A percentile compares a stretch with the other conserved stretches of the same genome.
phyloP scores from a whole-genome alignment of 2,329 filamentous ascomycete species.

The Sphaceloma murrayae region DNA sequence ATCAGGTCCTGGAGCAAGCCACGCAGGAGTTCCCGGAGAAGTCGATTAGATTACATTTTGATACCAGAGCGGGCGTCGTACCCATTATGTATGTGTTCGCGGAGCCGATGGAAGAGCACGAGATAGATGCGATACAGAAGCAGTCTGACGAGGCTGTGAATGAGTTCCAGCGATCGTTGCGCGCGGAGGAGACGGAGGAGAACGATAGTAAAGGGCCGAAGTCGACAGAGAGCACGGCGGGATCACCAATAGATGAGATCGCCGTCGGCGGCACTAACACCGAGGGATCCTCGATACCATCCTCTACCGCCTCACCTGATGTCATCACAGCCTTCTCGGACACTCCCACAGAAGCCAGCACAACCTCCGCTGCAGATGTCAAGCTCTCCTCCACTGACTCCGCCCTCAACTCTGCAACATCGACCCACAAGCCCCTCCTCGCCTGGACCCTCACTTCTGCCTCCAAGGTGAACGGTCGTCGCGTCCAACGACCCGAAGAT shows the following conservation, averaged over 20 bases:
- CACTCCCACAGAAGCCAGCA: not conserved
- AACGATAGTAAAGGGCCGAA: no score
- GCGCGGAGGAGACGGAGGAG: slow-evolving; percentile 22
- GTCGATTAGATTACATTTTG: slow-evolving; percentile 72
- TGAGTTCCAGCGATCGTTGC: slow-evolving; percentile 51
- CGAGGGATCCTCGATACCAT: slow-evolving; percentile 4
- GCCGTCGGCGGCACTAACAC: not conserved
- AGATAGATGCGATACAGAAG: slow-evolving; percentile 66
- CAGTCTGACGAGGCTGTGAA: slow-evolving; percentile 55
- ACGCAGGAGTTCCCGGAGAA: slow-evolving; percentile 62
- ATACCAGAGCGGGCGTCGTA: slow-evolving; percentile 42
- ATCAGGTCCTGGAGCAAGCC: slow-evolving; percentile 67
- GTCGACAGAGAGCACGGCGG: no score
- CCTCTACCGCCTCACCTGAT: not conserved
- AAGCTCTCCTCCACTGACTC: slow-evolving; percentile 12
- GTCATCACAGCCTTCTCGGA: no score
- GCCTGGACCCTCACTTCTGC: slow-evolving; percentile 63
- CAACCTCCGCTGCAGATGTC: no score
- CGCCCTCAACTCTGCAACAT: slow-evolving; percentile 14
- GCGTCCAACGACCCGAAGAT: slow-evolving; percentile 51
- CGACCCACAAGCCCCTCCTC: slow-evolving; percentile 38
- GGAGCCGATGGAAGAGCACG: slow-evolving; percentile 65
- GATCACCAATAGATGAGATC: slow-evolving; percentile 3
- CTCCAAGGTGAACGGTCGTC: slow-evolving; percentile 60
- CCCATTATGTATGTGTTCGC: slow-evolving; percentile 80